Evolutionary conservation across 768 basidiomycete species (phyloP).

Genomic region (Nidularia pulvinata): DNA sequence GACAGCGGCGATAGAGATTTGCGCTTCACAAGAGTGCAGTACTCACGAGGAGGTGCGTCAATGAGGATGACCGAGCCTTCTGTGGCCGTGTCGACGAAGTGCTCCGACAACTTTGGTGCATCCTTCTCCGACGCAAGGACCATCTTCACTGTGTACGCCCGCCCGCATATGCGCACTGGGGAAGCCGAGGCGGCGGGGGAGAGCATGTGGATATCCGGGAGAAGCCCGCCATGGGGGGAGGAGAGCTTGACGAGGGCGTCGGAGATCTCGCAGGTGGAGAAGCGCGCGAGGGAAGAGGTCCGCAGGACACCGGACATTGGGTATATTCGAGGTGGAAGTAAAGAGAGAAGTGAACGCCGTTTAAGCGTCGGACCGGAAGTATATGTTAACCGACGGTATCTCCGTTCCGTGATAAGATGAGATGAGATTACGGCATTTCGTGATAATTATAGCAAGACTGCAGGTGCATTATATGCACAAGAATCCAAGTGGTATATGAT

Average conservation of each 20-base stretch:
- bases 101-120: slow-evolving; percentile 63
- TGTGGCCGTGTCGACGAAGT: slow-evolving; percentile 83
- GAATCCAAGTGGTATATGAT: no score
- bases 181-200: slow-evolving; percentile 37
- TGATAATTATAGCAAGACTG: no score
- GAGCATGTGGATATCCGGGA: slow-evolving; percentile 73
- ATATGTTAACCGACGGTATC: no score
- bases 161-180: slow-evolving; percentile 53
- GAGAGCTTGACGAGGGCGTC: slow-evolving; percentile 87
- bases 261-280: slow-evolving; percentile 83
- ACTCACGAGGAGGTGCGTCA: slow-evolving; percentile 65
- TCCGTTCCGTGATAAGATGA: slow-evolving; percentile 13
- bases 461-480: no score
- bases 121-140: slow-evolving; percentile 55
- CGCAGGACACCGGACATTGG: slow-evolving; percentile 9
- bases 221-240: slow-evolving; percentile 67
- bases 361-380: background rate
- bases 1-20: slow-evolving; percentile 4
- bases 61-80: slow-evolving; percentile 71
- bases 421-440: slow-evolving; percentile 6
- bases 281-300: slow-evolving; percentile 25
- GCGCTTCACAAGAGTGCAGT: slow-evolving; percentile 1
- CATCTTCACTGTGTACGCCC: slow-evolving; percentile 90
- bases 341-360: slow-evolving; percentile 12
- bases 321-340: slow-evolving; percentile 7